Conservation (phyloP, 768 basidiomycete genomes). For the Phaffia australis region DNA sequence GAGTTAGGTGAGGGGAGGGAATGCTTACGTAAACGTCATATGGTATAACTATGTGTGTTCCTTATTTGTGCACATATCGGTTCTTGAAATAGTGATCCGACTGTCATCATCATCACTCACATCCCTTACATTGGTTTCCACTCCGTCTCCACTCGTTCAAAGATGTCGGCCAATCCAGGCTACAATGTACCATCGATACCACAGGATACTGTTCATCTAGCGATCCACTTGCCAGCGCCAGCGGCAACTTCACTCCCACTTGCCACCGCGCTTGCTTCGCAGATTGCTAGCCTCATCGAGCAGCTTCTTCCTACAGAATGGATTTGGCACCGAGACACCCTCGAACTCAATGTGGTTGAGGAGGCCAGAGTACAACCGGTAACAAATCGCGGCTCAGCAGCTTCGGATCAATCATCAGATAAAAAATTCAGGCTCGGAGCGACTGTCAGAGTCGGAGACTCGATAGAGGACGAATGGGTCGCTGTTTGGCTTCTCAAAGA, state of each 20-base stretch:
- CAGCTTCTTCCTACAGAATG: constrained; percentile 21
- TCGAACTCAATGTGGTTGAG: not conserved
- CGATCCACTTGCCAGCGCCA: constrained; percentile 52
- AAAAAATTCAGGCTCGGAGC: constrained; percentile 49
- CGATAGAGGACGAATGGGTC: constrained; percentile 97
- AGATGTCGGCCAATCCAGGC: no score
- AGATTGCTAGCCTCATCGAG: constrained; percentile 41
- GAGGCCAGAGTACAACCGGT: no score
- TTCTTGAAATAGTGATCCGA: no score
- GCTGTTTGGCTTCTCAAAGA: constrained; percentile 76
- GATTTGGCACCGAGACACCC: constrained; percentile 28
- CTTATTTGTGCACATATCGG: no score
- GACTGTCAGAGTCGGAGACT: constrained; percentile 82
- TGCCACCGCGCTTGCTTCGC: constrained; percentile 51
- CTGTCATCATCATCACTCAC: no score
- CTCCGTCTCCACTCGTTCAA: no score
- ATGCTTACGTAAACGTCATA: no score
- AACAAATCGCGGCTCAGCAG: no score
- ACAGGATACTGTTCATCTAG: constrained; percentile 74
- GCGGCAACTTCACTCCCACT: not conserved
- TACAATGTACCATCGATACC: constrained; percentile 60
- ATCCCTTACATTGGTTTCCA: no score
- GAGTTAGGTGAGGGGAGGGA: no score
- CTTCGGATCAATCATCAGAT: no score
- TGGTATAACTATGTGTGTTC: no score